Evolutionary conservation across 331 rosid species (phyloP), one percentile per base, ranked within the genome.

Genomic region (Malus hybrid): DNA sequence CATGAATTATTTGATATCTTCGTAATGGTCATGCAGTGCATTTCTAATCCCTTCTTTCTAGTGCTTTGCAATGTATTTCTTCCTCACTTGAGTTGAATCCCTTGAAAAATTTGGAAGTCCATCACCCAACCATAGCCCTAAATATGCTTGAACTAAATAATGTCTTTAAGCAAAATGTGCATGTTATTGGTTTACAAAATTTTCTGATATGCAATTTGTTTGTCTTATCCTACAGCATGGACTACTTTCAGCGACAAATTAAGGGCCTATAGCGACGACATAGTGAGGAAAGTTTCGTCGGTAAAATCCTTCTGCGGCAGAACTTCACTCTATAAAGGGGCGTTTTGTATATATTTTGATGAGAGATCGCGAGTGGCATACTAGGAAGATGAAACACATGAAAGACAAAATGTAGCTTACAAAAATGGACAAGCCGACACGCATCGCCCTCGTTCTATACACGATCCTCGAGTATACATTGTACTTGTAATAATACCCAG

Each of bases 401-500:
- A 44, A 42, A 11, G 0, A 18, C 59, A 18, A 6, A 18, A 18
- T 7, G 24, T 6, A 39, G 57, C 31, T 15, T 59, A 39, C 59
- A 60, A 59, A 73, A 16, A 14, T 3, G 56, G 69, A 2, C 6
- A 57, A 20, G 76, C 11, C 13, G 19, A 1, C 8, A 12, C n/a
- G 20, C 20, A 1, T 24, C 7, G 4, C 71, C 20, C 42, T 64
- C 34, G 42, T 81, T 65, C 81, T 76, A 67, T 76, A 76, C 78
- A 76, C 2, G 15, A 76, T 72, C 75, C 57, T 34, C 16, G 65
- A 56, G 10, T 16, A 4, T 34, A 28, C 71, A 63, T 57, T 62
- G 20, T 19, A 60, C 12, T 32, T 29, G 13, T n/a, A 67, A 65
- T 13, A 42, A 78, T 39, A 39, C 83, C 86, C 79, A 71, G 59